Base-by-base conservation (phyloP, 148 eudicot genomes). In the Camellia lanceoleosa region DNA sequence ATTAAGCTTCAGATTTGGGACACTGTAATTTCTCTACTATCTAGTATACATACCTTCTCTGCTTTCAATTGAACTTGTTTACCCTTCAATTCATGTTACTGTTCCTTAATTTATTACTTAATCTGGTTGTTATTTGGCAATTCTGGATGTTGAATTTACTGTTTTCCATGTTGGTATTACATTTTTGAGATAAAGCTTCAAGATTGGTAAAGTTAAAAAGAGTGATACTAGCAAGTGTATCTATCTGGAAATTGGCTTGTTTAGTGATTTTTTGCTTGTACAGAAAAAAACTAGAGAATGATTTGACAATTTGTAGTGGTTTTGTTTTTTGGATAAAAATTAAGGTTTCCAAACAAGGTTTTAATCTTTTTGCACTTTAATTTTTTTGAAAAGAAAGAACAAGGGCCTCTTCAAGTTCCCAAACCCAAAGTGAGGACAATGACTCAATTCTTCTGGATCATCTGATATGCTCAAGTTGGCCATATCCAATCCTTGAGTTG, bases 1-100 rank as follows among this genome's bases (percentile, higher is more conserved):
- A 76, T 92, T 71, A 92, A 92, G 87, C 88, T 92, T 73, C 96
- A 92, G 82, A 92, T 92, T 87, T 92, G 96, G 96, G 96, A 92
- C 70, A 92, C 96, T 65, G 96, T 92, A 79, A 64, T 78, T 51
- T 11, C 15, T 20, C 60, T 70, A 56, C 73, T 30, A 14, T 69
- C 54, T 38, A 30, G 38, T 30, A 30, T 56, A 15, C 3, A 20
- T 49, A 5, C 66, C 44, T 44, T 68, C 4, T 19, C 3, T 75
- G 12, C 41, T 56, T 70, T 79, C 20, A 19, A 70, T 70, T 56
- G 44, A 3, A 14, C 41, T 68, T 60, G 1, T 7, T 76, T 23
- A 23, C 38, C 70, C 70, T 66, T 55, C 42, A 41, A 7, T 41
- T 74, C 65, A 20, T 74, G 16, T 61, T 75, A 16, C 38, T 44